Evolutionary conservation across 805 yeast species (phyloP), one percentile per base, ranked within the genome.

Genomic region (Barnettozyma vustinii): DNA sequence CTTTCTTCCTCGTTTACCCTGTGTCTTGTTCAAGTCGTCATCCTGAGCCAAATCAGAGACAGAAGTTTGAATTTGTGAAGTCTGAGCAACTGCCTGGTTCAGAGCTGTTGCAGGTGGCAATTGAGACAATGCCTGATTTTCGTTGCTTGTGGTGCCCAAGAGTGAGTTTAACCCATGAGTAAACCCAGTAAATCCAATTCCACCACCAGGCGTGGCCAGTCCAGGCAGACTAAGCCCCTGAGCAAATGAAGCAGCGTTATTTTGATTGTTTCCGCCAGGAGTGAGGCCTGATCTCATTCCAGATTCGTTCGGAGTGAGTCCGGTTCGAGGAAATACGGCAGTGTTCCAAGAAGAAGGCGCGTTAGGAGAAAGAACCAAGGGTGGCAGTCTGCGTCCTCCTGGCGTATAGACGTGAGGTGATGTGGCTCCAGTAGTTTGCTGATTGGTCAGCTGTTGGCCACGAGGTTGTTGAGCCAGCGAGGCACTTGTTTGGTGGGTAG

Each of bases 271-370:
- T 9, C 71, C 75, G 2, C 82, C 87, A 0, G 91, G 91, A 0
- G 91, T 83, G 25, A 84, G 62, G 0, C 94, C 92, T 0, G 87
- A 72, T 55, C 96, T 73, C 44, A 87, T 56, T 44, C 81, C 76
- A 5, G 88, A 78, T 60, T 87, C 95, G 63, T 82, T 85, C 3
- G 94, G 94, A 0, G 90, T 83, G 42, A 87, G 69, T 0, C 89
- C 92, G 0, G 87, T 65, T 49, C 70, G 62, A 27, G 69, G 63
- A 44, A 66, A 56, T 37, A 52, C 58, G 1, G 51, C 23, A 5
- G 57, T 16, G 23, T 52, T 52, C 63, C 63, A 61, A 4, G 54
- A 35, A 2, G 59, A 53, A 13, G 57, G 60, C 5, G 54, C 57
- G 40, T 53, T 56, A 20, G 65, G 65, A 15, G 64, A 60, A 2